These are phyloP conservation scores for Pleurotus citrinopileatus DNA, from an alignment of 768 basidiomycete genomes.

Conservation along the genomic window DNA sequence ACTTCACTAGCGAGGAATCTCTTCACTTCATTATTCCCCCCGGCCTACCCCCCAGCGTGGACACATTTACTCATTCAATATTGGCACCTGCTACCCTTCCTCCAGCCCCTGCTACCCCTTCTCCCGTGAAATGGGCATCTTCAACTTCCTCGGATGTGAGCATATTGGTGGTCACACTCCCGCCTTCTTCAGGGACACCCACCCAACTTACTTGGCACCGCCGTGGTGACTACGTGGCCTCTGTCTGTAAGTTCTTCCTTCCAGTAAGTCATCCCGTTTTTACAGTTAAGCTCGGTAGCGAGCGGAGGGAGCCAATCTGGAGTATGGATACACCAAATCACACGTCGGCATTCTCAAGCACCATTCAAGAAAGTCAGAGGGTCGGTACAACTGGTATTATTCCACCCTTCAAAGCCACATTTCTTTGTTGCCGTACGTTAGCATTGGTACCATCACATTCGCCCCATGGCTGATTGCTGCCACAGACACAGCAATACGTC, in stretches of 20 bases:
- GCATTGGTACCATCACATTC: slow-evolving; percentile 13
- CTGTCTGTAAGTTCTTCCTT: slow-evolving; percentile 72
- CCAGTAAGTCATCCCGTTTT: slow-evolving; percentile 14
- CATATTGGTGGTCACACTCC: slow-evolving; percentile 60
- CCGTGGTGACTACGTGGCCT: slow-evolving; percentile 92
- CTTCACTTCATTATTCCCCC: slow-evolving; percentile 82
- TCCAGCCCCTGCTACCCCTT: slow-evolving; percentile 50
- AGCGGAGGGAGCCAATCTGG: slow-evolving; percentile 70
- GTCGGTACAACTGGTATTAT: slow-evolving; percentile 82
- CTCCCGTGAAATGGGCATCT: slow-evolving; percentile 70
- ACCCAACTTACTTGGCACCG: slow-evolving; percentile 91
- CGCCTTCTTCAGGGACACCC: slow-evolving; percentile 63
- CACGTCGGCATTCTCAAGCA: slow-evolving; percentile 92
- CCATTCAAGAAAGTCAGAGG: slow-evolving; percentile 98
- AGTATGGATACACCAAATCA: slow-evolving; percentile 95
- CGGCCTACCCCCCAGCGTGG: slow-evolving; percentile 58
- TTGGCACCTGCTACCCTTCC: slow-evolving; percentile 66
- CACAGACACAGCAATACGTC: slow-evolving; percentile 93
- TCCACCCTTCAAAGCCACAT: slow-evolving; percentile 92
- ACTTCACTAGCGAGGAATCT: slow-evolving; percentile 65
- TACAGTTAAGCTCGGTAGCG: slow-evolving; percentile 32
- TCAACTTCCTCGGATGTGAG: slow-evolving; percentile 49
- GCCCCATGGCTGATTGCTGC: slow-evolving; percentile 6
- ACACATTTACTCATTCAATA: slow-evolving; percentile 57
- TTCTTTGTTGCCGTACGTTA: slow-evolving; percentile 93